These are phyloP conservation scores for Pyricularia pennisetigena DNA, from an alignment of 2,329 filamentous ascomycete species.

Conservation along the genomic window DNA sequence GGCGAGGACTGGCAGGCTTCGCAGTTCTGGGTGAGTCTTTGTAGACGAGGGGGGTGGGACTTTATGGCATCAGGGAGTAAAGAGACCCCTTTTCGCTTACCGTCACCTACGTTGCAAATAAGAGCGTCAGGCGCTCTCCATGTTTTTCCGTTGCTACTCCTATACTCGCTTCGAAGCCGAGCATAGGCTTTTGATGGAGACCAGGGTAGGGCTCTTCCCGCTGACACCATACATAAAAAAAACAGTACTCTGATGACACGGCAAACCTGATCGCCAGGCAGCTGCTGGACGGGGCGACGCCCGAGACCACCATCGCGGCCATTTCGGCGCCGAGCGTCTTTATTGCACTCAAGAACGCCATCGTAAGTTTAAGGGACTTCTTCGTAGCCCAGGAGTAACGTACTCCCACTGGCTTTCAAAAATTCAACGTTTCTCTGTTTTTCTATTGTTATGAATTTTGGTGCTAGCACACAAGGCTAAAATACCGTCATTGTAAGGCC, in stretches of 20 bases:
- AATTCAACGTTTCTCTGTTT: too few relatives aligned
- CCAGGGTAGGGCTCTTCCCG: neutral
- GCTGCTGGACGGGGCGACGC: slow-evolving; percentile 50
- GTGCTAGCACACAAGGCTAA: too few relatives aligned
- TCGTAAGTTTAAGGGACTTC: slow-evolving; percentile 6
- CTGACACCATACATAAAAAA: neutral
- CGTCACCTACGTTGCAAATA: neutral
- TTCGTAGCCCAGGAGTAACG: neutral
- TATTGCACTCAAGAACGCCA: slow-evolving; percentile 58
- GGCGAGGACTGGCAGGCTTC: slow-evolving; percentile 74
- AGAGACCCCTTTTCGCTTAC: neutral
- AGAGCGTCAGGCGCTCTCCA: neutral
- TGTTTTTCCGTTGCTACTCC: neutral
- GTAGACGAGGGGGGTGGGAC: neutral
- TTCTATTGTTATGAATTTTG: too few relatives aligned
- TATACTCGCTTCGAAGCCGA: neutral
- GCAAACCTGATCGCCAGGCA: slow-evolving; percentile 53
- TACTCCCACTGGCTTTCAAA: neutral
- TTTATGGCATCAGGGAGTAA: neutral
- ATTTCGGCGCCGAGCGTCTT: slow-evolving; percentile 71
- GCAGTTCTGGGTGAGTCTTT: slow-evolving; percentile 63
- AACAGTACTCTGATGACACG: slow-evolving; percentile 62
- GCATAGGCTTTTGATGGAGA: neutral
- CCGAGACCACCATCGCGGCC: slow-evolving; percentile 52
- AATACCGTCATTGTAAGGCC: neutral